Evolutionary conservation across 495 filamentous ascomycete genomes (phyloP), one percentile per base, ranked within the genome.

Genomic region (Jackrogersella minutella): DNA sequence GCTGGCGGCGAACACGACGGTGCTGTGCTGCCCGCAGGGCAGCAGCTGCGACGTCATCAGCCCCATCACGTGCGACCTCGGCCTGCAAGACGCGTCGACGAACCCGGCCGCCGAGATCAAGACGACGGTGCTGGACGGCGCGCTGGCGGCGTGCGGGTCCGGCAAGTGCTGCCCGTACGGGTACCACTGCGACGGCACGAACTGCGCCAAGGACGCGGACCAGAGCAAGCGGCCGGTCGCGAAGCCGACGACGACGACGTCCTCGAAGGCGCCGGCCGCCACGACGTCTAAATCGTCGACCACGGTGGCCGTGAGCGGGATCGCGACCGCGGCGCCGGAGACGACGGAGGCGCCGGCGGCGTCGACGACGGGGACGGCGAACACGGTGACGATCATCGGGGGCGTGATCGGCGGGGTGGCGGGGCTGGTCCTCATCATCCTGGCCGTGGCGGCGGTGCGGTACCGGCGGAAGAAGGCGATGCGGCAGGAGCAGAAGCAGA

Each of bases 21-120:
- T 88, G 3, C 81, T 96, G 16, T 97, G 93, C 80, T 97, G 93
- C 74, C 91, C 91, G 6, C 57, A 76, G 2, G 87, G 85, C 1
- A 58, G 69, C 10, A 79, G 81, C 68, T 97, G 93, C 77, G 58
- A 76, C 28, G 82, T 77, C 36, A 93, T 97, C 61, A 62, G 81
- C 62, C 81, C 91, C 5, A 88, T 96, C 50, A 81, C 81, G 28
- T 97, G 93, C 79, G 85, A 93, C 61, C 75, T 91, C 47, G 72
- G 76, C 16, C 77, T 82, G 16, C 90, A 93, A 67, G 86, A 97
- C 72, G 81, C 86, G 8, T 85, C 78, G 0, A 54, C 75, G 13
- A 75, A 88, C 55, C 88, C 91, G n/a, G 75, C 80, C 2, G 88
- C 84, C 22, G 74, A 82, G 6, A 76, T 95, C 55, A 91, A 92